These are phyloP conservation scores for Isatis lusitanica DNA, from an alignment of 441 rosid genomes.

Conservation along the genomic window DNA sequence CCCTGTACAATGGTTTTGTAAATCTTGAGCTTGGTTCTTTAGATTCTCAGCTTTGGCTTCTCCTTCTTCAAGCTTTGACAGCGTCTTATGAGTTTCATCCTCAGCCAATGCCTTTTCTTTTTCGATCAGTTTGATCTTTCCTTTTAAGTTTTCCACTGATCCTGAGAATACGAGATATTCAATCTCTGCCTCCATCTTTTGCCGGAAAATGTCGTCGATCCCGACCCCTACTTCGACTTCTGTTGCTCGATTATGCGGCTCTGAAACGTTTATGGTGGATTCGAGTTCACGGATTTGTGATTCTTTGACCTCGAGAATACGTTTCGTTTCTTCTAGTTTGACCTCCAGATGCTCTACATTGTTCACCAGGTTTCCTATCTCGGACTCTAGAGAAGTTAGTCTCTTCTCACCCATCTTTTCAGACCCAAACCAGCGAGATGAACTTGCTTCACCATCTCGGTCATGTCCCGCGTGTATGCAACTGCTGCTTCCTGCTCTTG, in stretches of 20 bases:
- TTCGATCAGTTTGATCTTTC: slow-evolving; percentile 36
- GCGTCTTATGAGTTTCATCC: slow-evolving; percentile 42
- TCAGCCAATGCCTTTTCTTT: slow-evolving; percentile 50
- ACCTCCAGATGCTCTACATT: slow-evolving; percentile 54
- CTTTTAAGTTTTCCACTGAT: slow-evolving; percentile 44
- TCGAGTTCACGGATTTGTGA: slow-evolving; percentile 57
- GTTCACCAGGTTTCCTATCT: slow-evolving; percentile 48
- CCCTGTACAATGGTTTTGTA: slow-evolving; percentile 46
- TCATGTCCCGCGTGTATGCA: slow-evolving; percentile 22
- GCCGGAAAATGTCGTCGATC: slow-evolving; percentile 62
- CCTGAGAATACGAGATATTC: slow-evolving; percentile 50
- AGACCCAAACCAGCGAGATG: slow-evolving; percentile 40
- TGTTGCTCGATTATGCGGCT: slow-evolving; percentile 40
- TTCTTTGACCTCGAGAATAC: slow-evolving; percentile 52
- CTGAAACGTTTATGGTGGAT: slow-evolving; percentile 37
- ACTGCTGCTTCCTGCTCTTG: slow-evolving; percentile 38
- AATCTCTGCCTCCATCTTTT: slow-evolving; percentile 77
- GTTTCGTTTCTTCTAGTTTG: slow-evolving; percentile 58
- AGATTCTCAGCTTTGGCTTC: slow-evolving; percentile 49
- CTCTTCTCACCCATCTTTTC: slow-evolving; percentile 32
- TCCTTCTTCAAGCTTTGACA: slow-evolving; percentile 47
- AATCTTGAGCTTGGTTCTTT: slow-evolving; percentile 48
- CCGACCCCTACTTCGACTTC: slow-evolving; percentile 51
- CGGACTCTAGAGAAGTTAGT: slow-evolving; percentile 44
- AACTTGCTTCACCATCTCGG: slow-evolving; percentile 39